phyloP scores from a whole-genome alignment of 768 basidiomycete genomes.

The Termitomyces eurrhizus region DNA sequence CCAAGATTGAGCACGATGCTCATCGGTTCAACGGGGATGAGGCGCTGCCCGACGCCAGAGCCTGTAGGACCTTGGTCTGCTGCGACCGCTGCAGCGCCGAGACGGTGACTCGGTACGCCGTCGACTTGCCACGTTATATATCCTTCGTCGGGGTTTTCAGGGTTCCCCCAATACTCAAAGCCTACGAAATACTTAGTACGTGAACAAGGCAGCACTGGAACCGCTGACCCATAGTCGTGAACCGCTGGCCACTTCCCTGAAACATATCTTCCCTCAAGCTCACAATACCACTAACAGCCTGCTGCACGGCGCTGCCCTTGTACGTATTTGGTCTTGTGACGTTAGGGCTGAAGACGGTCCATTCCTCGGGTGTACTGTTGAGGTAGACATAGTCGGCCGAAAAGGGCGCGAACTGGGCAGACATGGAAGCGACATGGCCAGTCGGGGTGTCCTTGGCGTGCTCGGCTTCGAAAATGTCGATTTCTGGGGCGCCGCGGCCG shows the following conservation, averaged over 20 bases:
- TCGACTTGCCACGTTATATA: constrained; percentile 76
- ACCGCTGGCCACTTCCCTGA: constrained; percentile 12
- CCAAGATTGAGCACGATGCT: constrained; percentile 60
- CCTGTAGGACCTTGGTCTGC: constrained; percentile 35
- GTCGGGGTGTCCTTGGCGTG: constrained; percentile 42
- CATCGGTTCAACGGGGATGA: constrained; percentile 58
- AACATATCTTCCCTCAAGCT: constrained; percentile 11
- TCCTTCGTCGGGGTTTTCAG: constrained; percentile 46
- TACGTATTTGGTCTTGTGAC: neutral
- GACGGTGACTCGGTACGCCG: constrained; percentile 41
- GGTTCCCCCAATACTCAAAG: constrained; percentile 74
- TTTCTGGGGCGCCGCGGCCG: constrained; percentile 78
- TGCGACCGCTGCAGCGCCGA: constrained; percentile 52
- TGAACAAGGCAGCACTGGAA: neutral
- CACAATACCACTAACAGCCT: neutral
- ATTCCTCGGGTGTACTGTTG: neutral
- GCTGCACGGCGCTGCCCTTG: neutral
- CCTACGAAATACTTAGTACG: constrained; percentile 29
- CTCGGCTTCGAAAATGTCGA: constrained; percentile 80
- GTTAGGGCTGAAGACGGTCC: neutral
- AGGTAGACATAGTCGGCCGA: neutral
- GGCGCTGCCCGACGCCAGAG: constrained; percentile 53
- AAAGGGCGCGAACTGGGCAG: neutral
- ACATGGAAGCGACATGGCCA: constrained; percentile 55
- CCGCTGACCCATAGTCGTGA: constrained; percentile 7